A percentile compares a stretch with the other conserved stretches of the same genome.
phyloP scores from a whole-genome alignment of 2,329 filamentous ascomycete species.

The Xylariaceae sp. region DNA sequence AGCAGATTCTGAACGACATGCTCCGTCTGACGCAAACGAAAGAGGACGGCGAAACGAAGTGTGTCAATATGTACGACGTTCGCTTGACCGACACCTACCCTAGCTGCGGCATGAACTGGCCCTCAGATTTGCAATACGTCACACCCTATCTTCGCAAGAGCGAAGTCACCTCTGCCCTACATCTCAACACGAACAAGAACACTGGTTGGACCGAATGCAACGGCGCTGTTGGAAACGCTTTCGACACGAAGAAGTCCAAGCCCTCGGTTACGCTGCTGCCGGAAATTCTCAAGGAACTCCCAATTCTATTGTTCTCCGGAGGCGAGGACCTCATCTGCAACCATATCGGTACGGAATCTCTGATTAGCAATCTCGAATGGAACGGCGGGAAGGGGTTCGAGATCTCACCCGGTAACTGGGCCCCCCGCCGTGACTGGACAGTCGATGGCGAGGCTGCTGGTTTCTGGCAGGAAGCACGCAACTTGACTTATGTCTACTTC shows the following conservation, averaged over 20 bases:
- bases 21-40: slow-evolving; percentile 59
- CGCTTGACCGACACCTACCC: slow-evolving; percentile 76
- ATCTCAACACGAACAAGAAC: slow-evolving; percentile 76
- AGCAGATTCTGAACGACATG: slow-evolving; percentile 70
- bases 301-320: slow-evolving; percentile 85
- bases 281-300: slow-evolving; percentile 70
- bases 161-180: slow-evolving; percentile 77
- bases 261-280: slow-evolving; percentile 75
- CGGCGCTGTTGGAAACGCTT: slow-evolving; percentile 69
- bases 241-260: slow-evolving; percentile 65
- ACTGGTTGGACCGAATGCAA: slow-evolving; percentile 92
- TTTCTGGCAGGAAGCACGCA: slow-evolving; percentile 91
- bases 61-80: slow-evolving; percentile 96
- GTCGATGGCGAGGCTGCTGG: slow-evolving; percentile 87
- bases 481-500: slow-evolving; percentile 92
- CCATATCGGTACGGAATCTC: slow-evolving; percentile 84
- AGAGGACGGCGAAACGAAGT: slow-evolving; percentile 52
- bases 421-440: slow-evolving; percentile 88
- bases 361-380: slow-evolving; percentile 90
- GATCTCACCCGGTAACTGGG: slow-evolving; percentile 78
- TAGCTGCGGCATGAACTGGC: slow-evolving; percentile 97
- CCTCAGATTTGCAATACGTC: slow-evolving; percentile 73
- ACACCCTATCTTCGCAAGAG: slow-evolving; percentile 77
- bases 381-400: slow-evolving; percentile 91
- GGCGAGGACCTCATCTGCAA: slow-evolving; percentile 96